These are phyloP conservation scores for Aspergillus ellipticus DNA, from an alignment of 495 filamentous ascomycete species.

Conservation along the genomic window DNA sequence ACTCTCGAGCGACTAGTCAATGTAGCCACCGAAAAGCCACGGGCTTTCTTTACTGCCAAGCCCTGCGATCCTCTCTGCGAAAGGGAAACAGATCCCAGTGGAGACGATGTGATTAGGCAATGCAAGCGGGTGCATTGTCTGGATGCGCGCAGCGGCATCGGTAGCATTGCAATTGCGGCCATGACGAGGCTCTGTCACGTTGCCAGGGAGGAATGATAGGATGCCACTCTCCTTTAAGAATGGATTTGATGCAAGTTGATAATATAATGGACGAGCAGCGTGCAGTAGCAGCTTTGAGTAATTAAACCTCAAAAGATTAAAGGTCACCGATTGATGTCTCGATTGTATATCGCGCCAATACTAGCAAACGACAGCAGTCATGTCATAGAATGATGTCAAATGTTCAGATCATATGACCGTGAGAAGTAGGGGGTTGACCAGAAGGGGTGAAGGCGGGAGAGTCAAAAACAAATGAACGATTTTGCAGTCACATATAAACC, in stretches of 20 bases:
- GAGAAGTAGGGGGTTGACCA: not conserved
- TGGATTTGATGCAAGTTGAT: not conserved
- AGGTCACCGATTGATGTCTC: not conserved
- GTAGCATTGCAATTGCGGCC: constrained; percentile 6
- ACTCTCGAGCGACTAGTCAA: constrained; percentile 2
- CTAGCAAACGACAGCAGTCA: not conserved
- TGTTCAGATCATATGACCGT: not conserved
- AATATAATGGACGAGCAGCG: not conserved
- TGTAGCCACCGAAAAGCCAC: constrained; percentile 9
- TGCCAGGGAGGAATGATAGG: too few relatives aligned
- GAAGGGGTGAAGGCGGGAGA: not conserved
- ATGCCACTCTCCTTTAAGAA: too few relatives aligned
- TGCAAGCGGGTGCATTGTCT: constrained; percentile 3
- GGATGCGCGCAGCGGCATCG: constrained; percentile 8
- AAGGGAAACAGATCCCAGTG: not conserved
- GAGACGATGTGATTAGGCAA: not conserved
- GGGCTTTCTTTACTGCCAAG: not conserved
- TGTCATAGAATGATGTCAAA: not conserved
- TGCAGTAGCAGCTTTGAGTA: not conserved
- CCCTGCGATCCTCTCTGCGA: constrained; percentile 6
- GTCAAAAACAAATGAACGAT: not conserved
- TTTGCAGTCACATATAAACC: not conserved
- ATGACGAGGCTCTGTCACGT: too few relatives aligned
- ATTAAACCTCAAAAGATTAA: not conserved
- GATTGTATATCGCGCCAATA: not conserved